Percentiles rank a stretch among this genome's conserved stretches.
Conservation (phyloP, 352 stramenopile genomes). For the Globisporangium viniferum region DNA sequence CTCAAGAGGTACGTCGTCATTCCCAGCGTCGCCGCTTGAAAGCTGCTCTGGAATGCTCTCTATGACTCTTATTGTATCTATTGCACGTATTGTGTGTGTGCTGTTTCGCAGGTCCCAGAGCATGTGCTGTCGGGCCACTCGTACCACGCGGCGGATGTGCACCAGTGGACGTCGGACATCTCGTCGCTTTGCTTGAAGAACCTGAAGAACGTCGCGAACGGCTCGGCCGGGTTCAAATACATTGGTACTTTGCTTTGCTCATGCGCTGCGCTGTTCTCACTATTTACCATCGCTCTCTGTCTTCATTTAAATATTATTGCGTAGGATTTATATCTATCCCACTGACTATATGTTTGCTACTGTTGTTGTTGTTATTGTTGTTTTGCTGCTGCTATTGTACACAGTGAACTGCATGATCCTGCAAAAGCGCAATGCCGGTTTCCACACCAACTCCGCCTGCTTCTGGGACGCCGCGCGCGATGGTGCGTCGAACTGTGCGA, state of each 20-base stretch:
- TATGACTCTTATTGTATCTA: not conserved
- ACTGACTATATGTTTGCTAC: slow-evolving; percentile 7
- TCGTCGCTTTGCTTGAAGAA: slow-evolving; percentile 77
- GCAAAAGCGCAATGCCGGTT: slow-evolving; percentile 87
- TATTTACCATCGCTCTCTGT: not conserved
- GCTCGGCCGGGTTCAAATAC: slow-evolving; percentile 87
- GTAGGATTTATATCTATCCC: slow-evolving; percentile 8
- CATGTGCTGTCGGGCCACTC: slow-evolving; percentile 55
- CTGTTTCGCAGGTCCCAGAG: slow-evolving; percentile 56
- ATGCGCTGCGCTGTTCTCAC: not conserved
- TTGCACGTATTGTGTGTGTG: not conserved
- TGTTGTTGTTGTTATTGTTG: not conserved
- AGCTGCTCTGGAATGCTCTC: not conserved
- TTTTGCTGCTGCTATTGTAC: slow-evolving; percentile 8
- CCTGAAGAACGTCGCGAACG: slow-evolving; percentile 80
- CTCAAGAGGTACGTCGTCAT: slow-evolving; percentile 49
- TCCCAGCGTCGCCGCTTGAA: not conserved
- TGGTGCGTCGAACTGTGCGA: slow-evolving; percentile 33
- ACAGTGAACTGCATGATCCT: slow-evolving; percentile 85
- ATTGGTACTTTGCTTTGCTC: slow-evolving; percentile 43
- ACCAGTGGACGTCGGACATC: slow-evolving; percentile 77
- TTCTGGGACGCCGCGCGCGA: slow-evolving; percentile 87
- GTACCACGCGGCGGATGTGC: slow-evolving; percentile 81
- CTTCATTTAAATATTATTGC: slow-evolving; percentile 13
- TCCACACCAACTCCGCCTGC: slow-evolving; percentile 84